Base-by-base conservation (phyloP, 2,329 filamentous ascomycete genomes). In the Pseudogymnoascus sp. region DNA sequence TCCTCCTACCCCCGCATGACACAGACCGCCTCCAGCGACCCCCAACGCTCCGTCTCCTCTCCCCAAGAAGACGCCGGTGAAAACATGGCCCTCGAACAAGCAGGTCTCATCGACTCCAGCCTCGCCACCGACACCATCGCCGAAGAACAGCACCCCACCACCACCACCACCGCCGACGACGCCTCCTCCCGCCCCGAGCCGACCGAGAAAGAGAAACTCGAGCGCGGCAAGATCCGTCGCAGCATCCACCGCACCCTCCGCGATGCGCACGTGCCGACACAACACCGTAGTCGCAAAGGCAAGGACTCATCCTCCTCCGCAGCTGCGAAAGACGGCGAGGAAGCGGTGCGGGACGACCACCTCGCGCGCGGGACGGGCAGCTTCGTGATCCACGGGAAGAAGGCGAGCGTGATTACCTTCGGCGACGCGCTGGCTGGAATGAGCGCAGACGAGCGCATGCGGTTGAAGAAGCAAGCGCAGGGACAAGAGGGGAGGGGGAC, bases 301-400 rank as follows among this genome's bases (percentile, higher is more conserved):
- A 90, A 87, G 71, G 91, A 96, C 60, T 88, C 82, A 2, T 85
- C 82, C 2, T 85, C 85, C 2, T 88, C 83, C 42, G 65, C 73
- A 65, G 62, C 73, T 66, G 31, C 7, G 1, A 59, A 37, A 4
- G 53, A 59, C 2, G 79, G 80, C 15, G 76, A 80, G 46, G 76
- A 74, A 71, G 64, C 72, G 66, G 67, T 74, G 66, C 70, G 83
- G 77, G 78, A 89, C 38, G 89, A 91, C 68, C 86, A 89, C 10
- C 80, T 99, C 11, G 81, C 89, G 6, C 86, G 95, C 59, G 88
- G 89, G 11, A 86, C 90, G 11, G 91, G 91, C 4, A 96, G 91
- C 70, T 99, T 99, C 74, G 96, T 95, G 3, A 88, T 99, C 3
- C 95, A 99, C 72, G 93, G 95, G 65, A 99, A 97, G 79, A 97